Evolutionary conservation across 2,329 filamentous ascomycete genomes (phyloP), one percentile per base, ranked within the genome.

Genomic region (Aspergillus floridensis): DNA sequence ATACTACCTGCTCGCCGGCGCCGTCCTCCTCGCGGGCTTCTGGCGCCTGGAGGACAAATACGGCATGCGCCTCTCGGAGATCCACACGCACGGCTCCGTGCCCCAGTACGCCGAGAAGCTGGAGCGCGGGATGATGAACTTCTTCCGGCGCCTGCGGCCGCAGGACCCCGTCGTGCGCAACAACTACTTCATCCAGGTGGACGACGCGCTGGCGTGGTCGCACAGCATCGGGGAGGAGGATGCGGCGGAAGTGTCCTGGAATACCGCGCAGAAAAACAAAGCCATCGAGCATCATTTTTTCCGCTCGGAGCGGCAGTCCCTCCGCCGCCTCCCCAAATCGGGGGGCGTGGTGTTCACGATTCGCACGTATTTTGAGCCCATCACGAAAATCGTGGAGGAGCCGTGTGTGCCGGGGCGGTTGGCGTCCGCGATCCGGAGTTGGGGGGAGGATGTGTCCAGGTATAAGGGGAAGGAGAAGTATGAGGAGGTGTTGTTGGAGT

Each of bases 111-210:
- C 82, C 60, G 79, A 85, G 65, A 91, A 91, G 70, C 79, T 93
- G 11, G 87, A 92, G 70, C 87, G 86, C 60, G 88, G 89, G 12
- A 93, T 93, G 90, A 83, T 83, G 77, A 91, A 89, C 71, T 92
- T 96, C 78, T 95, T 96, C 78, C 81, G 84, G 0, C 79, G 91
- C 0, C 74, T 95, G 0, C 82, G 84, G 68, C 88, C 88, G 1
- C 86, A 91, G 47, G 84, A 86, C 49, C 82, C 86, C 0, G 84
- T 89, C 24, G 66, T 86, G 21, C 81, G 91, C 59, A 91, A 93
- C 72, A 93, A 95, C 72, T 96, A 95, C 76, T 96, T 96, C 78
- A 84, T 96, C 63, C 91, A 96, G 76, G 90, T 95, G 1, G 91
- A 96, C 69, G 90, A 92, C 58, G 76, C 82, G 5, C 79, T 96